Evolutionary conservation across 177 flowering plant species (phyloP), one percentile per base, ranked within the genome.

Genomic region (Vitis hybrid): DNA sequence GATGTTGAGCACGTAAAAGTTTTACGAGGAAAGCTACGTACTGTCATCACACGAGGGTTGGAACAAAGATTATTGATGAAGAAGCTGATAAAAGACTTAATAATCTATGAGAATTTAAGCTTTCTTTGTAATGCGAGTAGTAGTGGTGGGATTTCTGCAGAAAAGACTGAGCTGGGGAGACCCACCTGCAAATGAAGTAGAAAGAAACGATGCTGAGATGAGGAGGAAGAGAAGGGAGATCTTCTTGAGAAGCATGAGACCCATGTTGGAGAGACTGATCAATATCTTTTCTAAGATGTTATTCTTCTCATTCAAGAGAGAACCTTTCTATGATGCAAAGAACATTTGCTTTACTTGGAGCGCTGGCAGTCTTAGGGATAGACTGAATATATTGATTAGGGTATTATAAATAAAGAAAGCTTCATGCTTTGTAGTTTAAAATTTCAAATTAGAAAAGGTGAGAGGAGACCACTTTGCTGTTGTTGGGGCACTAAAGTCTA

Each of bases 151-250:
- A 27, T 1, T n/a, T 7, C 61, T 20, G 61, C 51, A 20, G 12
- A 56, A n/a, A 50, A 32, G 7, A 35, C n/a, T 41, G 55, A 46
- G 27, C 58, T 63, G 63, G 52, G 67, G 7, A 59, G 9, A 71
- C 78, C 18, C 59, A 84, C 89, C 91, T 84, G 90, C 89, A 75
- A 70, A 73, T 65, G 88, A 84, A 69, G 83, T 72, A 68, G 88
- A 73, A 15, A 79, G 61, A 52, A 83, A 73, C 27, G 83, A 75
- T 41, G 79, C 81, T 50, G 83, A 78, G 71, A 84, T 56, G 73
- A 87, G 75, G 66, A 87, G 82, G 66, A 85, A 80, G 76, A 88
- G 77, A 51, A 88, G 62, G 69, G 64, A 30, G 32, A 79, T 58
- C 63, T 81, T 82, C 82, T 77, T 88, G 73, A 83, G 21, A 60